Conservation (phyloP, 2,329 filamentous ascomycete species). For the Hypoxylon sp. region DNA sequence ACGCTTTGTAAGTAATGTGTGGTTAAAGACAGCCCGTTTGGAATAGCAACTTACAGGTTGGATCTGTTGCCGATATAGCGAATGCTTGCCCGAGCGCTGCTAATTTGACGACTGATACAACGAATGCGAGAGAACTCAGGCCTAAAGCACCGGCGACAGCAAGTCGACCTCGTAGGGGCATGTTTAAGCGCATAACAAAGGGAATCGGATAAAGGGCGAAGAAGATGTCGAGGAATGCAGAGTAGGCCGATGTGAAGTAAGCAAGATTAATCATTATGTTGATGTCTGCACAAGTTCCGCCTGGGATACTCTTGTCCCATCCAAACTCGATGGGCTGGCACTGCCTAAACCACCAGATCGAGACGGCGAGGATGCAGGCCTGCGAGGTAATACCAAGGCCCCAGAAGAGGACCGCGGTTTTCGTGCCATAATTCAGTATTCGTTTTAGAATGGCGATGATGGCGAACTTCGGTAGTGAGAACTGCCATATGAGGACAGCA, state of each 20-base stretch:
- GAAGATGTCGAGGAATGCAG: constrained; percentile 53
- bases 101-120: constrained; percentile 52
- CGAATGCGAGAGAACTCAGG: constrained; percentile 49
- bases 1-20: constrained; percentile 23
- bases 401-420: constrained; percentile 53
- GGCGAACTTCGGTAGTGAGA: constrained; percentile 56
- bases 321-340: constrained; percentile 50
- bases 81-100: constrained; percentile 49
- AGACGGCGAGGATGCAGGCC: constrained; percentile 51
- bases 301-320: constrained; percentile 50
- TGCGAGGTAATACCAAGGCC: constrained; percentile 53
- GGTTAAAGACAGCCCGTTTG: neutral
- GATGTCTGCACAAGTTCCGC: constrained; percentile 48
- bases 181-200: constrained; percentile 54
- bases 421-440: constrained; percentile 53
- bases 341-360: constrained; percentile 54
- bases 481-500: constrained; percentile 54
- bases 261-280: constrained; percentile 47
- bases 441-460: constrained; percentile 54
- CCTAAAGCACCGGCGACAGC: constrained; percentile 49
- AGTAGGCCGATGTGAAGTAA: constrained; percentile 53
- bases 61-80: constrained; percentile 46
- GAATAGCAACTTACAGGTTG: constrained; percentile 49
- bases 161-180: constrained; percentile 50
- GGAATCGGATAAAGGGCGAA: constrained; percentile 54